phyloP scores from a whole-genome alignment of 805 yeast genomes.

The Geotrichum ghanense region DNA sequence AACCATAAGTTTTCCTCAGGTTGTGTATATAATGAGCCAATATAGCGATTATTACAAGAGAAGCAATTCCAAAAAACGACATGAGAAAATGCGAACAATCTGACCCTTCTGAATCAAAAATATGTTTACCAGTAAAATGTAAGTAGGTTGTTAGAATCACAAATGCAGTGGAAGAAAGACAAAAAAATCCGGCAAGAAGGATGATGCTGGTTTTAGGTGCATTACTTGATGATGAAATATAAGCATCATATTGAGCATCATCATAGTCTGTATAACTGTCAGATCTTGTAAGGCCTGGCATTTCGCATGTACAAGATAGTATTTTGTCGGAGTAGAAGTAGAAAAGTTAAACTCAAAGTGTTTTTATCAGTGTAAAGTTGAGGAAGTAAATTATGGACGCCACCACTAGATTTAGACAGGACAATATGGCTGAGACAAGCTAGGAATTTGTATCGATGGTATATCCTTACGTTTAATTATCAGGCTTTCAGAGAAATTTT shows the following conservation, averaged over 20 bases:
- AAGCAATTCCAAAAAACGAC: not conserved
- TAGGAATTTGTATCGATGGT: no score
- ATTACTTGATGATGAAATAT: not conserved
- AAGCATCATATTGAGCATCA: not conserved
- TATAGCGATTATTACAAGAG: not conserved
- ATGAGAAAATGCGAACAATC: not conserved
- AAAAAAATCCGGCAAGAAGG: not conserved
- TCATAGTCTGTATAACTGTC: not conserved
- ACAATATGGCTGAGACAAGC: no score
- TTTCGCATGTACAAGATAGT: no score
- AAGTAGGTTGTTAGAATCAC: not conserved
- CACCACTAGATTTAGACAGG: no score
- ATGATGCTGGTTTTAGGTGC: not conserved
- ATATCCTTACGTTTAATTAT: no score
- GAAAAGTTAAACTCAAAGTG: no score
- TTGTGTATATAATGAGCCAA: not conserved
- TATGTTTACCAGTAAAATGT: not conserved
- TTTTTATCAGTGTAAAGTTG: no score
- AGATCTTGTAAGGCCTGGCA: not conserved
- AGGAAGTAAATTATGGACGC: no score
- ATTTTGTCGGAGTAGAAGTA: no score
- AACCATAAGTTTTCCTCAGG: not conserved
- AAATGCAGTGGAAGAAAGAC: not conserved
- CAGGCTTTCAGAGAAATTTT: no score
- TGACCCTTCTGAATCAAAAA: not conserved